Evolutionary conservation across 1,284 basidiomycete genomes (phyloP).

Genomic region (Amylostereum chailletii): DNA sequence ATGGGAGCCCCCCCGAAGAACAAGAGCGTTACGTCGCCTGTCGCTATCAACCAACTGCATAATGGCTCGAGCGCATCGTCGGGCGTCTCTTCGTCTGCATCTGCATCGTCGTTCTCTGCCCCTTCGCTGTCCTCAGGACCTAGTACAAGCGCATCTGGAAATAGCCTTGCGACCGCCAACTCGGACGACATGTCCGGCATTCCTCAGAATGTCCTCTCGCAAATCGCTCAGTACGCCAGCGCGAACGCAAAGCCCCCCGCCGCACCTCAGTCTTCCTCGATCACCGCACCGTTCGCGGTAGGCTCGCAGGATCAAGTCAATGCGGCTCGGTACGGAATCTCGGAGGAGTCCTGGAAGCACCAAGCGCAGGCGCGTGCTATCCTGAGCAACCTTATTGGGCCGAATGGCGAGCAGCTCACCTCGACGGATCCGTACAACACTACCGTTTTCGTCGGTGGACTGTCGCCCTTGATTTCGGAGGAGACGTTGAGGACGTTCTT

Average conservation of each 20-base stretch:
- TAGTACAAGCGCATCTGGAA: constrained; percentile 38
- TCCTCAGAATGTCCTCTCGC: constrained; percentile 19
- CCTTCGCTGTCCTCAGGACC: constrained; percentile 50
- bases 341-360: constrained; percentile 76
- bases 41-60: constrained; percentile 35
- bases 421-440: constrained; percentile 87
- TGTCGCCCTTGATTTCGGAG: constrained; percentile 80
- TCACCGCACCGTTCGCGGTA: constrained; percentile 30
- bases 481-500: constrained; percentile 86
- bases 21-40: constrained; percentile 59
- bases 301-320: constrained; percentile 26
- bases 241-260: constrained; percentile 17
- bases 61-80: constrained; percentile 5
- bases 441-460: constrained; percentile 85
- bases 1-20: constrained; percentile 33
- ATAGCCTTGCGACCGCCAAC: constrained; percentile 32
- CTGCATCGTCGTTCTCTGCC: constrained; percentile 46
- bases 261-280: constrained; percentile 18
- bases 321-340: constrained; percentile 44
- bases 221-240: constrained; percentile 30
- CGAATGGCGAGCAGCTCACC: constrained; percentile 76
- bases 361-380: constrained; percentile 74
- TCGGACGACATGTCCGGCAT: constrained; percentile 36
- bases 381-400: constrained; percentile 70
- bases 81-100: constrained; percentile 39